Conservation (phyloP, 106 monocot genomes). For the Xerophyta viscosa region DNA sequence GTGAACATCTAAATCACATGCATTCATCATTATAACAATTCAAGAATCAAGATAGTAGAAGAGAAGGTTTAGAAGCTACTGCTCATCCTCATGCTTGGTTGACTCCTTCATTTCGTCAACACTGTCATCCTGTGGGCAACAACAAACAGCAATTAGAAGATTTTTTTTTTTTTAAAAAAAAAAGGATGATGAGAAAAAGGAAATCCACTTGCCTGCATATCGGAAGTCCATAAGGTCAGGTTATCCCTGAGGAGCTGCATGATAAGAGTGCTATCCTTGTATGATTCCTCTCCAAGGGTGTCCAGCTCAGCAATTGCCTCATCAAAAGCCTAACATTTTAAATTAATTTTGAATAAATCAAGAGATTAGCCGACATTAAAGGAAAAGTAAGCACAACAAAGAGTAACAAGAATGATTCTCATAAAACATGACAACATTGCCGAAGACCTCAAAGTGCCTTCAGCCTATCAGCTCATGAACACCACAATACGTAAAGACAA, state of each 20-base stretch:
- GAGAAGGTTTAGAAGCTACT: conserved; percentile 3
- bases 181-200: background rate
- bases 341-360: too few relatives aligned
- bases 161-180: background rate
- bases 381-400: background rate
- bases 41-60: too few relatives aligned
- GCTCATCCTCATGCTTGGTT: conserved; percentile 4
- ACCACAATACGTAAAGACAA: background rate
- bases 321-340: conserved; percentile 6
- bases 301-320: conserved; percentile 14
- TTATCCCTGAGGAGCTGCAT: conserved; percentile 15
- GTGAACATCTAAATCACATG: background rate
- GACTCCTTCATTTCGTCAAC: conserved; percentile 10
- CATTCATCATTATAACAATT: too few relatives aligned
- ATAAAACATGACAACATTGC: background rate
- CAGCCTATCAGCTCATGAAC: too few relatives aligned
- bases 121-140: conserved; percentile 4
- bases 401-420: background rate
- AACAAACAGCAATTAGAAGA: background rate
- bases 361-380: background rate
- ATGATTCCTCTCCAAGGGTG: conserved; percentile 13
- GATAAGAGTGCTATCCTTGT: conserved; percentile 14
- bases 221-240: conserved; percentile 12
- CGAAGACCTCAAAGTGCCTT: conserved; percentile 1
- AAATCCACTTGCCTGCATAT: conserved; percentile 5